Evolutionary conservation across 2,329 filamentous ascomycete species (phyloP), one percentile per base, ranked within the genome.

Genomic region (Septoria linicola): DNA sequence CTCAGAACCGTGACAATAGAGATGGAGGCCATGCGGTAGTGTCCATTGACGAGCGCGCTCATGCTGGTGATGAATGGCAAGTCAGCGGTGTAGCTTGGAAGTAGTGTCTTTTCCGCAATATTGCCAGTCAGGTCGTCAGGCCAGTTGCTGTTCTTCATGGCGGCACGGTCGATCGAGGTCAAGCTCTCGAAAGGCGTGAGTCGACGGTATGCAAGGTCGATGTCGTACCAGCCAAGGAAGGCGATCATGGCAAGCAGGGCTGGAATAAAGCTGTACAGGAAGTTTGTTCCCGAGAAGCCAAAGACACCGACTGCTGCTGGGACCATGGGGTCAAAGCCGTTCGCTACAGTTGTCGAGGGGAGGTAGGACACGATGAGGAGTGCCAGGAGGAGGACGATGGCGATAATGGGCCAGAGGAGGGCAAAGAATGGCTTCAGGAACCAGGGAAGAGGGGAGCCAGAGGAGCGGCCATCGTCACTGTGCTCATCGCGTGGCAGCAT

Each of bases 231-330:
- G 43, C 79, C 68, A 39, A 89, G 77, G 66, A 85, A 87, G 41
- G 88, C 71, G 13, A 87, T 59, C 63, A 84, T 80, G 3, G 84
- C 88, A 21, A 90, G 66, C 0, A 87, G 60, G 2, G 84, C 81
- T 0, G 88, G 87, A 17, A 91, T 49, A 69, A 91, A 89, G 54
- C 81, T 83, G 74, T 90, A 96, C 43, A 96, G 73, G 71, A 96
- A 96, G 70, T 96, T 89, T 42, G 89, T 88, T 0, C 88, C 76
- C 1, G 89, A 95, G 70, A 95, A 96, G 14, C 86, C 88, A 20
- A 64, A 61, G 5, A 31, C 56, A 59, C 60, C 64, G 32, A 69
- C 65, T 4, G 60, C 54, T n/a, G 61, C 82, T 8, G 76, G 72
- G 1, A 96, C 73, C 5, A 78, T 73, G 2, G 91, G 89, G 5